These are phyloP conservation scores for Starmerella geochares DNA, from an alignment of 805 yeast species.

Conservation along the genomic window DNA sequence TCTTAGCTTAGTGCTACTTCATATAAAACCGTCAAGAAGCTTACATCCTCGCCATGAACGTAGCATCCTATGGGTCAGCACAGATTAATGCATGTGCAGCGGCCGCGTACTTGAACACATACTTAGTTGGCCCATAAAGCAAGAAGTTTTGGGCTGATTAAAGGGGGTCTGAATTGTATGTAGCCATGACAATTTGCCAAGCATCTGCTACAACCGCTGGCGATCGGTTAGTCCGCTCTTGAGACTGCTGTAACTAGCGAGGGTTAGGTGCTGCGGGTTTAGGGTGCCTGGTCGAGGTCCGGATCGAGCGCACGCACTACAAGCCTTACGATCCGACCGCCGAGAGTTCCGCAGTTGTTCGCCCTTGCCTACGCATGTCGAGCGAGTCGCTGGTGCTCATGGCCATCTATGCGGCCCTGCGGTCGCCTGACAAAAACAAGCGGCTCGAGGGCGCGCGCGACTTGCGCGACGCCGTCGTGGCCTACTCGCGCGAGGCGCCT, in stretches of 20 bases:
- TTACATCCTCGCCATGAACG: no score
- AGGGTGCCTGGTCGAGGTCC: neutral
- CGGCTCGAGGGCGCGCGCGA: conserved; percentile 52
- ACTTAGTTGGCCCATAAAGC: no score
- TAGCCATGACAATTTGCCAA: no score
- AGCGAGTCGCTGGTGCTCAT: conserved; percentile 27
- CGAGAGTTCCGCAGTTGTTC: neutral
- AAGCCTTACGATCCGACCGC: neutral
- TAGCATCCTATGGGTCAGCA: no score
- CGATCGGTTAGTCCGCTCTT: no score
- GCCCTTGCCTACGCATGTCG: conserved; percentile 22
- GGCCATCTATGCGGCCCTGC: conserved; percentile 27
- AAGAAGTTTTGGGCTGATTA: no score
- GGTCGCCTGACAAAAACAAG: conserved; percentile 26
- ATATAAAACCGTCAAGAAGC: no score
- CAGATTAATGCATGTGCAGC: no score
- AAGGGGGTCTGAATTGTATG: no score
- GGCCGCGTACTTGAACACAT: no score
- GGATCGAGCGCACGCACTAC: neutral
- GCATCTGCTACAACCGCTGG: no score
- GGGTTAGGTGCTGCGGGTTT: neutral
- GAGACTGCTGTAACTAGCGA: neutral
- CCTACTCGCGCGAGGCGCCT: conserved; percentile 68
- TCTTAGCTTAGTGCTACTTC: no score
- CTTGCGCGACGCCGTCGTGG: conserved; percentile 55